A percentile compares a stretch with the other conserved stretches of the same genome.
Conservation (phyloP, 1,284 basidiomycete species). For the Fomitopsis betulina region DNA sequence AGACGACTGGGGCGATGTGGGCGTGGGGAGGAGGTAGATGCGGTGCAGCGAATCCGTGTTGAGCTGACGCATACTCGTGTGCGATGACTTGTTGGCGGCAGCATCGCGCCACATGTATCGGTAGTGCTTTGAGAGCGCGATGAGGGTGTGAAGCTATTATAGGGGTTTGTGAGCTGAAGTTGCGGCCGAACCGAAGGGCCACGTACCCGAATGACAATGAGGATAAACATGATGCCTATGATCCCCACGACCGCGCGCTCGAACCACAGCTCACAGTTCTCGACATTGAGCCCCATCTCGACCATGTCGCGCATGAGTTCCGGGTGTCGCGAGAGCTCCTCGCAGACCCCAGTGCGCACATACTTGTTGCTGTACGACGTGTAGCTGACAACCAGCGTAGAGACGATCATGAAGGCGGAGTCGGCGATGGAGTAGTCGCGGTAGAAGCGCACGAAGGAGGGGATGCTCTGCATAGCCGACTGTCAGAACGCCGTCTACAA, state of each 20-base stretch:
- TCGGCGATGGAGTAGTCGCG: conserved; percentile 74
- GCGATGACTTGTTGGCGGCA: conserved; percentile 15
- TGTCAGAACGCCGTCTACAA: neutral
- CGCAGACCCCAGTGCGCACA: conserved; percentile 58
- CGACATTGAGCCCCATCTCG: conserved; percentile 66
- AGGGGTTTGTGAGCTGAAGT: neutral
- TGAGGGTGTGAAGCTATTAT: conserved; percentile 62
- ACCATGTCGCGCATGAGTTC: conserved; percentile 67
- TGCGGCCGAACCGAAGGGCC: conserved; percentile 1
- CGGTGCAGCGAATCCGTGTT: conserved; percentile 37
- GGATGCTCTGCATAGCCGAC: conserved; percentile 38
- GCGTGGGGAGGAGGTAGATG: conserved; percentile 51
- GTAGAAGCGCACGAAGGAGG: conserved; percentile 54
- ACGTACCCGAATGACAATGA: conserved; percentile 63
- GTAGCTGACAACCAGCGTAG: conserved; percentile 51
- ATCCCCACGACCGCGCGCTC: conserved; percentile 57
- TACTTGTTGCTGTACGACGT: conserved; percentile 49
- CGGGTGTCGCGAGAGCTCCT: conserved; percentile 67
- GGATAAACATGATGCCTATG: conserved; percentile 51
- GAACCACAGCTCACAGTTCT: conserved; percentile 77
- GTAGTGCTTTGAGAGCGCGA: conserved; percentile 64
- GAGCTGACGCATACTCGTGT: conserved; percentile 22
- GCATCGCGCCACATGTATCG: conserved; percentile 42
- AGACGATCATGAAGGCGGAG: conserved; percentile 58
- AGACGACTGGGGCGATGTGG: conserved; percentile 16